Evolutionary conservation across 768 basidiomycete genomes (phyloP).

Genomic region (Suillus tomentosus): DNA sequence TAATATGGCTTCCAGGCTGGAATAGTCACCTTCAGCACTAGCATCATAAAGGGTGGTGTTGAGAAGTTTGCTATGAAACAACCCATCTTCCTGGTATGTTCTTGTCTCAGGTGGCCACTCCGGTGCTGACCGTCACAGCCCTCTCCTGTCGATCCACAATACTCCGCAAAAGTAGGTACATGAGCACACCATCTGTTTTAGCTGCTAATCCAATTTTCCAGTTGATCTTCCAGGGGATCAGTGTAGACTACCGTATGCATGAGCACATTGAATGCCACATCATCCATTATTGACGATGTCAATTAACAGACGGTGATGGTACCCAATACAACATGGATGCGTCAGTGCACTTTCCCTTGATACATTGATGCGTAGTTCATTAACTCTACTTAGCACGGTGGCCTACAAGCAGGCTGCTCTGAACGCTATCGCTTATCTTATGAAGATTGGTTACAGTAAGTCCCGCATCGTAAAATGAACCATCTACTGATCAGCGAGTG

Average conservation of each 20-base stretch:
- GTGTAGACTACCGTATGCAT: constrained; percentile 65
- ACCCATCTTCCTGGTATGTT: constrained; percentile 68
- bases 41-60: constrained; percentile 73
- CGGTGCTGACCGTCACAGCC: constrained; percentile 43
- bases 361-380: neutral
- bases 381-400: constrained; percentile 50
- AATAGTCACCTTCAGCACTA: constrained; percentile 69
- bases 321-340: constrained; percentile 80
- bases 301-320: constrained; percentile 60
- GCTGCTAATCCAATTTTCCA: constrained; percentile 24
- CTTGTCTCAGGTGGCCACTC: neutral
- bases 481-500: neutral
- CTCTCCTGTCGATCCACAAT: constrained; percentile 73
- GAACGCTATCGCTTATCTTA: constrained; percentile 71
- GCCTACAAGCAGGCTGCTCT: constrained; percentile 82
- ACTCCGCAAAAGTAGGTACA: constrained; percentile 59
- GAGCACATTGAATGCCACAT: neutral
- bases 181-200: neutral
- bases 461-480: constrained; percentile 15
- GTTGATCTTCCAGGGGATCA: constrained; percentile 76
- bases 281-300: constrained; percentile 3
- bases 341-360: constrained; percentile 36
- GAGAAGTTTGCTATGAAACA: constrained; percentile 74
- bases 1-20: constrained; percentile 48
- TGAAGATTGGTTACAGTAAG: constrained; percentile 73